phyloP scores from a whole-genome alignment of 352 stramenopile genomes.

The Phytophthora litchii region DNA sequence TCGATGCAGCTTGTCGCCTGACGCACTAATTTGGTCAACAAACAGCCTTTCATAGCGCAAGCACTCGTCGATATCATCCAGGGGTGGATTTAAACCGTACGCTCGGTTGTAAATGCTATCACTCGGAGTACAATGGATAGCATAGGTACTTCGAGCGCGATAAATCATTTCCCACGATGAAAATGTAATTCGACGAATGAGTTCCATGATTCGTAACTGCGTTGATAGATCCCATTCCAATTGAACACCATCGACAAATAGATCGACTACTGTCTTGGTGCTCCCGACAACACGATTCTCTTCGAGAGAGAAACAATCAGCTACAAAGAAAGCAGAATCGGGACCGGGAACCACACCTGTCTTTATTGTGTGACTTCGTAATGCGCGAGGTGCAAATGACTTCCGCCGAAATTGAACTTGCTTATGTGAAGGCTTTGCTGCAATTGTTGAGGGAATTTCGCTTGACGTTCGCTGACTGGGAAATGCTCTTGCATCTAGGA shows the following conservation, averaged over 20 bases:
- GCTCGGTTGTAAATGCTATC: slow-evolving; percentile 68
- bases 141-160: slow-evolving; percentile 61
- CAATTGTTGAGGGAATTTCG: slow-evolving; percentile 2
- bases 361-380: slow-evolving; percentile 2
- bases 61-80: slow-evolving; percentile 54
- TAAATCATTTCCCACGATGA: slow-evolving; percentile 86
- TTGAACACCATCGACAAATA: slow-evolving; percentile 58
- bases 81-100: slow-evolving; percentile 58
- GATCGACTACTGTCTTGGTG: slow-evolving; percentile 63
- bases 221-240: slow-evolving; percentile 58
- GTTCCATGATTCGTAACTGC: slow-evolving; percentile 67
- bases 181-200: slow-evolving; percentile 71
- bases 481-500: slow-evolving; percentile 45
- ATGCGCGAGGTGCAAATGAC: slow-evolving; percentile 21
- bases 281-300: slow-evolving; percentile 56
- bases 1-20: slow-evolving; percentile 68
- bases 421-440: slow-evolving; percentile 8
- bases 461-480: slow-evolving; percentile 16
- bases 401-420: slow-evolving; percentile 13
- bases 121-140: slow-evolving; percentile 45
- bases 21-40: slow-evolving; percentile 59
- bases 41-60: slow-evolving; percentile 42
- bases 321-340: slow-evolving; percentile 47
- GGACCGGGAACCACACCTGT: not conserved
- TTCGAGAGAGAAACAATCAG: slow-evolving; percentile 69